Percentiles rank a stretch among this genome's conserved stretches.
These are phyloP conservation scores for Obelidium mucronatum DNA, from an alignment of 192 early-diverging fungal genomes.

Conservation along the genomic window DNA sequence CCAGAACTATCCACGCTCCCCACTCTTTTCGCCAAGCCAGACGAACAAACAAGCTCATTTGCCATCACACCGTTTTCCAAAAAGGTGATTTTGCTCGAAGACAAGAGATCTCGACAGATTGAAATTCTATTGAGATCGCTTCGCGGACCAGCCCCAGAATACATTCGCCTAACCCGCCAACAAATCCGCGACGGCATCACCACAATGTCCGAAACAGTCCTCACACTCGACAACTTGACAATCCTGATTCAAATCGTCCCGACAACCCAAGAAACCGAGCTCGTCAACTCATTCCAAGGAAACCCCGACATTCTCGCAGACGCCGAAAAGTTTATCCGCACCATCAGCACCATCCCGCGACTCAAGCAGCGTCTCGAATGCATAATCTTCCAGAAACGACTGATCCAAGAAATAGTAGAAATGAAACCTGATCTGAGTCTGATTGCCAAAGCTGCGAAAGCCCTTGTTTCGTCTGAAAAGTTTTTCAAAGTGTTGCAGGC, in stretches of 20 bases:
- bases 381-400: constrained; percentile 50
- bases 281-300: constrained; percentile 53
- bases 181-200: constrained; percentile 51
- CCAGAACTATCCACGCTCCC: constrained; percentile 43
- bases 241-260: constrained; percentile 45
- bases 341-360: constrained; percentile 50
- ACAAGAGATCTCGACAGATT: constrained; percentile 45
- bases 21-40: constrained; percentile 34
- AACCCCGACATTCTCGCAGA: constrained; percentile 45
- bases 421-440: constrained; percentile 44
- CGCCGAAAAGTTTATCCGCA: constrained; percentile 52
- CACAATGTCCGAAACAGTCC: constrained; percentile 39
- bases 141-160: not conserved
- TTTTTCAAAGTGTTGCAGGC: constrained; percentile 46
- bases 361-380: constrained; percentile 43
- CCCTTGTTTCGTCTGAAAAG: constrained; percentile 38
- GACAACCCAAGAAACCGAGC: constrained; percentile 49
- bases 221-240: constrained; percentile 46
- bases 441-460: constrained; percentile 42
- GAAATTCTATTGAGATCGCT: constrained; percentile 28
- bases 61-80: not conserved
- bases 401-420: constrained; percentile 57
- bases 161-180: constrained; percentile 33
- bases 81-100: constrained; percentile 49
- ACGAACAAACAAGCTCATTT: not conserved